phyloP scores from a whole-genome alignment of 2,329 filamentous ascomycete genomes.

The Ramularia endophylla region DNA sequence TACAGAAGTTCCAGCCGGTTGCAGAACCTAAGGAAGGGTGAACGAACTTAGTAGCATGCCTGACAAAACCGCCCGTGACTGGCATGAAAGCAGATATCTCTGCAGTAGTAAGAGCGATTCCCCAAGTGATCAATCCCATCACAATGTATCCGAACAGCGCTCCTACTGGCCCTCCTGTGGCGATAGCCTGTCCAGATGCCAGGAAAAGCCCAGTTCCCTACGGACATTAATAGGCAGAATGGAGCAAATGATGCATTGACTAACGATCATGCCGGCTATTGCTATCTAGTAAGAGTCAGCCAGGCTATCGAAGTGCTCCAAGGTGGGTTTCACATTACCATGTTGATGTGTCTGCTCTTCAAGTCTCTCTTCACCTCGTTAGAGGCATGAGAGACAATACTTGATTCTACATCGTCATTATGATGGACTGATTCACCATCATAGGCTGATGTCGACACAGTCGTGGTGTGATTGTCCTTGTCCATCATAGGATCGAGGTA shows the following conservation, averaged over 20 bases:
- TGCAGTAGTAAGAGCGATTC: conserved; percentile 32
- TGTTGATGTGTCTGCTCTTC: conserved; percentile 20
- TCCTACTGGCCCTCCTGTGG: conserved; percentile 18
- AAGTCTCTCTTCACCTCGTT: conserved; percentile 12
- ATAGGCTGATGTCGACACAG: too few relatives aligned
- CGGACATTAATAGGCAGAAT: too few relatives aligned
- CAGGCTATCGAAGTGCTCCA: too few relatives aligned
- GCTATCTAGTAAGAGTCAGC: too few relatives aligned
- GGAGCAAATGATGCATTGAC: not conserved
- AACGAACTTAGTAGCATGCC: conserved; percentile 33
- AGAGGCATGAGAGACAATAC: too few relatives aligned
- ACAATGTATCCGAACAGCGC: conserved; percentile 33
- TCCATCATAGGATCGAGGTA: too few relatives aligned
- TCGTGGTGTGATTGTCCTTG: too few relatives aligned
- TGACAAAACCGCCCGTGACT: conserved; percentile 34
- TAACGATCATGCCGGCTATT: conserved; percentile 22
- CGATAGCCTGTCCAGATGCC: conserved; percentile 19
- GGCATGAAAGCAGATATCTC: conserved; percentile 36
- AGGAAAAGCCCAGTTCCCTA: conserved; percentile 25
- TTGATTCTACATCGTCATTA: not conserved
- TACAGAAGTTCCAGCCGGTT: conserved; percentile 31
- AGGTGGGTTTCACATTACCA: too few relatives aligned
- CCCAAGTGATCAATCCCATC: conserved; percentile 32
- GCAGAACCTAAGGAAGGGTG: conserved; percentile 32
- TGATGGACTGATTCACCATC: too few relatives aligned